A percentile compares a stretch with the other conserved stretches of the same genome.
phyloP scores from a whole-genome alignment of 2,329 filamentous ascomycete genomes.

The Tolypocladium pustulatum region DNA sequence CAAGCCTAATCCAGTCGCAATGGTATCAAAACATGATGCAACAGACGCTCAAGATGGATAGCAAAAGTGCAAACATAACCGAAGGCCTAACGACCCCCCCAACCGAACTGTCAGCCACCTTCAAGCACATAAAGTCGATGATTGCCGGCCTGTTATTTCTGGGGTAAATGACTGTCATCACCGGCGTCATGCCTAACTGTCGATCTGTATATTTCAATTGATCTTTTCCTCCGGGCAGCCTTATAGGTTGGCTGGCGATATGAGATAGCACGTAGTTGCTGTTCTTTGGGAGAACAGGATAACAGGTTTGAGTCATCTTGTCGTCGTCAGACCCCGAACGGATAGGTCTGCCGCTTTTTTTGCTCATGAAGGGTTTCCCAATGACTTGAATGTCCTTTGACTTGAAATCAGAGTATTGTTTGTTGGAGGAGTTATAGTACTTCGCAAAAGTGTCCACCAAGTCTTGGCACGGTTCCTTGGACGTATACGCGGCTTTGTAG shows the following conservation, averaged over 20 bases:
- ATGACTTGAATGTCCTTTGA: neutral
- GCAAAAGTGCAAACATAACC: neutral
- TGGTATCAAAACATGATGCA: neutral
- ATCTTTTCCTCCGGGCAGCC: neutral
- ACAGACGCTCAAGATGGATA: neutral
- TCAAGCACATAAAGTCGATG: neutral
- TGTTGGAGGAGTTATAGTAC: neutral
- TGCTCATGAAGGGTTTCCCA: neutral
- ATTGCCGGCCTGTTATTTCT: neutral
- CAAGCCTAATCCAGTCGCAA: neutral
- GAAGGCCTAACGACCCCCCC: neutral
- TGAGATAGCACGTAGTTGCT: neutral
- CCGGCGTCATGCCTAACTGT: neutral
- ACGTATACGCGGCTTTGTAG: neutral
- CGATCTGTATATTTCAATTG: neutral
- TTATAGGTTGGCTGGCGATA: neutral
- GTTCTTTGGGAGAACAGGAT: neutral
- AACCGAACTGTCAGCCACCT: neutral
- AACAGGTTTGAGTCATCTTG: neutral
- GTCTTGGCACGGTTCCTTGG: neutral
- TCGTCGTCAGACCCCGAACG: neutral
- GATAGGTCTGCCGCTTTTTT: neutral
- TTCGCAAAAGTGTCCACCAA: neutral
- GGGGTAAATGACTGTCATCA: neutral
- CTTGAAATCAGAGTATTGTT: neutral